phyloP scores from a whole-genome alignment of 1,284 basidiomycete species.

The Rhodotorula sp. region DNA sequence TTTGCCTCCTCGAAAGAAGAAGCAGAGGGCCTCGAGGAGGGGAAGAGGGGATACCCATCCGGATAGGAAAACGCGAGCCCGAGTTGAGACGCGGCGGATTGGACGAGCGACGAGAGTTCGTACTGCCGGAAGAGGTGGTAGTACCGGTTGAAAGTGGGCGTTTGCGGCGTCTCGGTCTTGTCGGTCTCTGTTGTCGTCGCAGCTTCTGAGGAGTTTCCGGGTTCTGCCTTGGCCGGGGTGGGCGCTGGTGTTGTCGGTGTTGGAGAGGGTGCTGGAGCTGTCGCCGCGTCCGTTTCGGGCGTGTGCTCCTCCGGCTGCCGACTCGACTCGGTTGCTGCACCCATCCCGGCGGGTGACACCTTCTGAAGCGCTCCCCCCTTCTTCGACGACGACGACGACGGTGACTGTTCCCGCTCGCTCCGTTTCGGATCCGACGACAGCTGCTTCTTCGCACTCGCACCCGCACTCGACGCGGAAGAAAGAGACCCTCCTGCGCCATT shows the following conservation, averaged over 20 bases:
- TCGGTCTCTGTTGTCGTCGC: neutral
- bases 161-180: constrained; percentile 19
- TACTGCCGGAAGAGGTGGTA: constrained; percentile 87
- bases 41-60: neutral
- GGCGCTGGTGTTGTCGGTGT: too few species aligned
- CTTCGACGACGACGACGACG: too few species aligned
- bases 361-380: too few species aligned
- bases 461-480: too few species aligned
- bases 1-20: neutral
- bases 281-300: neutral
- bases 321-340: too few species aligned
- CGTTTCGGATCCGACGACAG: too few species aligned
- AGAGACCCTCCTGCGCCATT: neutral
- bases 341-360: too few species aligned
- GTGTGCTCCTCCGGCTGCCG: constrained; percentile 6
- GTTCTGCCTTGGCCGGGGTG: too few species aligned
- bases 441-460: too few species aligned
- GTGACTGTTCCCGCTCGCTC: too few species aligned
- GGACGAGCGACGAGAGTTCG: constrained; percentile 66
- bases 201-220: neutral
- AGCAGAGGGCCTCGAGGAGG: neutral
- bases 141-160: constrained; percentile 70
- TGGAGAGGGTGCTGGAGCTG: neutral
- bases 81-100: constrained; percentile 61
- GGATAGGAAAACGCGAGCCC: constrained; percentile 51